phyloP scores from a whole-genome alignment of 768 basidiomycete species.

The Lentinula lateritia region DNA sequence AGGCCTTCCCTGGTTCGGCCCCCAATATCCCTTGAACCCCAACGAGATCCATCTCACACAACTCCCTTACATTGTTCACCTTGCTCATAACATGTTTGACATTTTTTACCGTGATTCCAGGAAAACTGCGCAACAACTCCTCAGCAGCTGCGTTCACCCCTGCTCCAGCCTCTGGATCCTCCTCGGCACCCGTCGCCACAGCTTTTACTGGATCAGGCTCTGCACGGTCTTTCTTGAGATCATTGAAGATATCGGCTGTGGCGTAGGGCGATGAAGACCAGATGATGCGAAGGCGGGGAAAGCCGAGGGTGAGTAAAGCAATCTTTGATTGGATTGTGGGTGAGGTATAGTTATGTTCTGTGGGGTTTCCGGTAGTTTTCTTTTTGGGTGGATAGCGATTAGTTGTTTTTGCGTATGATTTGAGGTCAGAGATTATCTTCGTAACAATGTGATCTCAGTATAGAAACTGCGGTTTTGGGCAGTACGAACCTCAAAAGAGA shows the following conservation, averaged over 20 bases:
- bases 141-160: conserved; percentile 73
- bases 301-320: conserved; percentile 81
- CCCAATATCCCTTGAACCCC: conserved; percentile 74
- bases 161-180: conserved; percentile 54
- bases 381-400: conserved; percentile 55
- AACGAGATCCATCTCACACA: conserved; percentile 58
- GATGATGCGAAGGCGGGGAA: conserved; percentile 89
- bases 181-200: conserved; percentile 75
- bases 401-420: conserved; percentile 58
- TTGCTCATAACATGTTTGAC: conserved; percentile 78
- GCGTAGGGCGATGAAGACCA: conserved; percentile 97
- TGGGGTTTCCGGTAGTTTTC: conserved; percentile 23
- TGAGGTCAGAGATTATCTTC: conserved; percentile 61
- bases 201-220: conserved; percentile 82
- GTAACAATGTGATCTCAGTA: background rate
- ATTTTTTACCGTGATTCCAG: conserved; percentile 83
- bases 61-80: conserved; percentile 69
- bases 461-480: too few relatives aligned
- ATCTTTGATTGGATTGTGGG: conserved; percentile 82
- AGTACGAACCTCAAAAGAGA: conserved; percentile 72
- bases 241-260: conserved; percentile 87
- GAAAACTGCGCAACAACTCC: conserved; percentile 77
- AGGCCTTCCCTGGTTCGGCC: conserved; percentile 71
- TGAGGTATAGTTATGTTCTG: conserved; percentile 32
- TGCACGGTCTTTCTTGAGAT: conserved; percentile 72